These are phyloP conservation scores for Leersia perrieri DNA, from an alignment of 176 grass and related monocot species.

Conservation along the genomic window DNA sequence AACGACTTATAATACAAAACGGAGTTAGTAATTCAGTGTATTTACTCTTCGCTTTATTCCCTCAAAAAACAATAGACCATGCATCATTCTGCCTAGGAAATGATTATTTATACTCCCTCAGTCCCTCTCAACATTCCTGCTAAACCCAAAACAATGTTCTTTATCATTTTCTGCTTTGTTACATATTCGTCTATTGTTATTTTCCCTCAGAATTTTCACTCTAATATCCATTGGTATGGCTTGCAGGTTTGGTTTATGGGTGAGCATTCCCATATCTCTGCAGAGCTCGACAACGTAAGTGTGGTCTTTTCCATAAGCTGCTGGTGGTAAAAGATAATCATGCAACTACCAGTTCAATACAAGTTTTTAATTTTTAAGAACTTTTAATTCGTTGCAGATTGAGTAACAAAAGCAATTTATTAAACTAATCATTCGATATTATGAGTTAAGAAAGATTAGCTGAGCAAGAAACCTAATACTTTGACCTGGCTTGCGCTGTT, in stretches of 20 bases:
- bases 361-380: constrained; percentile 1
- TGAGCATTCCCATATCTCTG: constrained; percentile 91
- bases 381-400: not conserved
- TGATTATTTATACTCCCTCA: not conserved
- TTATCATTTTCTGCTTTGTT: not conserved
- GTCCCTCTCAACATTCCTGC: not conserved
- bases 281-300: constrained; percentile 90
- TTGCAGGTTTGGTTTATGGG: constrained; percentile 99
- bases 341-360: not conserved
- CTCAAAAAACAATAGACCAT: not conserved
- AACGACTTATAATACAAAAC: no score
- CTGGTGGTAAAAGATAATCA: not conserved
- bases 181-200: constrained; percentile 1
- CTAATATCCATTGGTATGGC: constrained; percentile 30
- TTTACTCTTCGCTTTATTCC: not conserved
- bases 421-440: not conserved
- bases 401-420: not conserved
- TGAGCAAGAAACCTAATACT: not conserved
- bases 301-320: not conserved
- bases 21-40: no score
- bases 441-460: not conserved
- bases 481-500: not conserved
- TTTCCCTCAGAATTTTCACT: not conserved
- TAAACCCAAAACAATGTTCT: not conserved
- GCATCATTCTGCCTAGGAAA: not conserved